Conservation (phyloP, 2,329 filamentous ascomycete species). For the Fusarium circinatum region DNA sequence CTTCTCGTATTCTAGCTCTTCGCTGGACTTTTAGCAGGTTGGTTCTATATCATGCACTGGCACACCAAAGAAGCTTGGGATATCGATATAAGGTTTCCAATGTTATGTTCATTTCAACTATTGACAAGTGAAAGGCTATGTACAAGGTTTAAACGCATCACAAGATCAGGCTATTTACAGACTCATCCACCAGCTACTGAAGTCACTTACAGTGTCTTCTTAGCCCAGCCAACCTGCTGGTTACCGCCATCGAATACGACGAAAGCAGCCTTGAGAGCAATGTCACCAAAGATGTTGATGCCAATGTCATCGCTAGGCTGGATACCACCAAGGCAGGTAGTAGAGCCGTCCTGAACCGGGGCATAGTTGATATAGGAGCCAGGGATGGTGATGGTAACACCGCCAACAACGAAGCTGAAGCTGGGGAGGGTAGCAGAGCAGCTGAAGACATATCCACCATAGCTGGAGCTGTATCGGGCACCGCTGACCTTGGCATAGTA, state of each 20-base stretch:
- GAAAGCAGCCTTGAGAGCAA: conserved; percentile 70
- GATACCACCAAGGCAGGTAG: conserved; percentile 74
- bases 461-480: conserved; percentile 51
- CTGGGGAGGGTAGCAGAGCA: conserved; percentile 59
- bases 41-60: background rate
- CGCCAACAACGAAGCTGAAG: conserved; percentile 66
- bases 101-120: background rate
- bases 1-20: fast-evolving
- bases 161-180: background rate
- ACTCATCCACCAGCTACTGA: background rate
- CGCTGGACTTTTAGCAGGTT: fast-evolving
- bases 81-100: background rate
- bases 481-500: conserved; percentile 61
- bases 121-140: background rate
- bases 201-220: conserved; percentile 16
- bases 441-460: conserved; percentile 59
- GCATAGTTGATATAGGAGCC: conserved; percentile 67
- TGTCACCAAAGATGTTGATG: conserved; percentile 71
- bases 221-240: conserved; percentile 35
- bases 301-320: conserved; percentile 60
- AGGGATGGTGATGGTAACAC: conserved; percentile 65
- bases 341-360: conserved; percentile 51
- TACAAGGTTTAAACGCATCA: background rate
- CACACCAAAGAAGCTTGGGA: background rate
- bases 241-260: conserved; percentile 62